Evolutionary conservation across 2,329 filamentous ascomycete genomes (phyloP), one percentile per base, ranked within the genome.

Genomic region (Ceratocystis huliohia): DNA sequence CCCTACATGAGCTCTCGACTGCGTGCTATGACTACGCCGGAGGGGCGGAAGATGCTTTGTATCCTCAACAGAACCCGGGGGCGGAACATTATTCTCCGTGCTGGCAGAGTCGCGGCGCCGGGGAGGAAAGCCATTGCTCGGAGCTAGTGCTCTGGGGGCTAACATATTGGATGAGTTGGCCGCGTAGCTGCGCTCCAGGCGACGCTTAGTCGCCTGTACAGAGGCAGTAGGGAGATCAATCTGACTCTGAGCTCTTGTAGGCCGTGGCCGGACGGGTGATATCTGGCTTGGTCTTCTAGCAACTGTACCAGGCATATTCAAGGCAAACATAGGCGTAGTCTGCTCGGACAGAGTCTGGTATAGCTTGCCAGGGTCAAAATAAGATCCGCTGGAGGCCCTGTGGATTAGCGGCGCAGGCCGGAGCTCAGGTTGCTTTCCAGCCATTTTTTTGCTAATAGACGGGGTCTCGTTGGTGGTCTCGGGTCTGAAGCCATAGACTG

Each of bases 341-440:
- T 56, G 22, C 30, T 56, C 50, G 1, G 48, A 46, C 13, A 30
- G 10, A 17, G 13, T 56, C 15, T 56, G 28, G 25, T 30, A 37
- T 2, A 30, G 3, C n/a, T 33, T 57, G 6, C 53, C 17, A 17
- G 53, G 33, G 28, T 41, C 17, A 30, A 30, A 59, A 48, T 33
- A 63, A 5, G 45, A 15, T 5, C 56, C 65, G 20, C 53, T 66
- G 10, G 44, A 46, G 7, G 65, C 61, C 41, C 65, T 46, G 45
- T 66, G 57, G 2, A 63, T 63, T 1, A 53, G 30, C 5, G 65
- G 65, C 4, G 59, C 45, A 13, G 46, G 59, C 30, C 46, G 50
- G 10, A 70, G 70, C 4, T 70, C 75, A 8, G 79, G 78, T 61
- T 76, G 78, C 69, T 83, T 83, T 2, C 80, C 81, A 10, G 77